Percentiles rank a stretch among this genome's conserved stretches.
These are phyloP conservation scores for Diutina ranongensis DNA, from an alignment of 1,139 yeast species.

Conservation along the genomic window DNA sequence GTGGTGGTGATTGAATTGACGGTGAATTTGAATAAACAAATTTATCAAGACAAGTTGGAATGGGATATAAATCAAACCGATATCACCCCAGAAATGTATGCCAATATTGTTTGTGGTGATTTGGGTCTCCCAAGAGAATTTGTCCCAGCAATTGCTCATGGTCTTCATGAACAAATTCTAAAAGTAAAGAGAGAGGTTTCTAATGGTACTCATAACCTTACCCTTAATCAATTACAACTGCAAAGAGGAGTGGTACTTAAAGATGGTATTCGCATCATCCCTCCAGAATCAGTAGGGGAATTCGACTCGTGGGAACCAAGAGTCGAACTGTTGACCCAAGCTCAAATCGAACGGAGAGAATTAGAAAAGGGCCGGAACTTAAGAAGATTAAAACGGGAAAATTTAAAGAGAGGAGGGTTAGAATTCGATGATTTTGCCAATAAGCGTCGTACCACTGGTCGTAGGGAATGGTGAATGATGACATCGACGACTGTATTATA, in stretches of 20 bases:
- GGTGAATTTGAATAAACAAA: conserved; percentile 70
- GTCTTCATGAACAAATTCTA: conserved; percentile 70
- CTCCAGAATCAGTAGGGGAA: conserved; percentile 1
- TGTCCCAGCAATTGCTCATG: conserved; percentile 80
- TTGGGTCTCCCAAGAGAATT: conserved; percentile 80
- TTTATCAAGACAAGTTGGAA: conserved; percentile 88
- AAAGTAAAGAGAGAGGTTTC: conserved; percentile 72
- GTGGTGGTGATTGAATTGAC: conserved; percentile 76
- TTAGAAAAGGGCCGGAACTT: conserved; percentile 89
- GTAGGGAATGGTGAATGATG: background rate
- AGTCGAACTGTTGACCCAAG: conserved; percentile 75
- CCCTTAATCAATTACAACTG: conserved; percentile 34
- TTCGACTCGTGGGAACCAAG: conserved; percentile 73
- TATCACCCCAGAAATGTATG: conserved; percentile 76
- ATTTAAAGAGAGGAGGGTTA: conserved; percentile 41
- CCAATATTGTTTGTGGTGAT: conserved; percentile 71
- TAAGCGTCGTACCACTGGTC: conserved; percentile 3
- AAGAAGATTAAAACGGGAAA: conserved; percentile 86
- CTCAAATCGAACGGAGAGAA: conserved; percentile 91
- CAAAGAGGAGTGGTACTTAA: conserved; percentile 33
- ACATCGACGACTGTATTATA: background rate
- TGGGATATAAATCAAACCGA: conserved; percentile 73
- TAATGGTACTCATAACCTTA: conserved; percentile 58
- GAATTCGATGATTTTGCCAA: conserved; percentile 2
- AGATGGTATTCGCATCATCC: conserved; percentile 11